phyloP scores from a whole-genome alignment of 148 eudicot genomes.

The Rhododendron ferrugineum region DNA sequence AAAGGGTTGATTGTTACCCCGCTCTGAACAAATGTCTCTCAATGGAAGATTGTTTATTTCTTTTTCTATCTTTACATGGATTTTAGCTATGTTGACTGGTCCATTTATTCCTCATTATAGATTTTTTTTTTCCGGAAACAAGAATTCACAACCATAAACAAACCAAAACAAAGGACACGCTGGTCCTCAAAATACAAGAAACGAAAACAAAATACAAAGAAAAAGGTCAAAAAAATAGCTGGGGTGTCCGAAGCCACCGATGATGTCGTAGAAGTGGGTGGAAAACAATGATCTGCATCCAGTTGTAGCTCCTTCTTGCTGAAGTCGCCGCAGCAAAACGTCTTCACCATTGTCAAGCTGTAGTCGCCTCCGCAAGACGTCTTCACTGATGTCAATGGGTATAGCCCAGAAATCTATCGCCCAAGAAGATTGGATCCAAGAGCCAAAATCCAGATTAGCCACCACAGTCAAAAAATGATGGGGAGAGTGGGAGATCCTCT shows the following conservation, averaged over 20 bases:
- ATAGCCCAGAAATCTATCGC: neutral
- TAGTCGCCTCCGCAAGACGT: neutral
- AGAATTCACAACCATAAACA: neutral
- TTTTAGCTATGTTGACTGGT: neutral
- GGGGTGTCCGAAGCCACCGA: too few species aligned
- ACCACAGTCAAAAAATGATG: neutral
- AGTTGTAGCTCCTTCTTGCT: too few species aligned
- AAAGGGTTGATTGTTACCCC: neutral
- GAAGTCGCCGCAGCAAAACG: too few species aligned
- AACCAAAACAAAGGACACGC: neutral
- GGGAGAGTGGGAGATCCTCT: neutral
- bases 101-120: neutral
- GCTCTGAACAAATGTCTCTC: neutral
- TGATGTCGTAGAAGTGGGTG: neutral
- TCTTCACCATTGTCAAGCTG: neutral
- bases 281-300: too few species aligned
- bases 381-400: neutral
- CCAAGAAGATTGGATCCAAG: neutral
- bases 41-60: neutral
- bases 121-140: neutral
- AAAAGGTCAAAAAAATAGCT: too few species aligned
- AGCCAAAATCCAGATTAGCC: neutral
- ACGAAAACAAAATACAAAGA: neutral
- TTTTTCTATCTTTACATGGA: neutral
- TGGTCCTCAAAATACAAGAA: neutral